These are phyloP conservation scores for Termitomyces heimii DNA, from an alignment of 768 basidiomycete genomes.

Conservation along the genomic window DNA sequence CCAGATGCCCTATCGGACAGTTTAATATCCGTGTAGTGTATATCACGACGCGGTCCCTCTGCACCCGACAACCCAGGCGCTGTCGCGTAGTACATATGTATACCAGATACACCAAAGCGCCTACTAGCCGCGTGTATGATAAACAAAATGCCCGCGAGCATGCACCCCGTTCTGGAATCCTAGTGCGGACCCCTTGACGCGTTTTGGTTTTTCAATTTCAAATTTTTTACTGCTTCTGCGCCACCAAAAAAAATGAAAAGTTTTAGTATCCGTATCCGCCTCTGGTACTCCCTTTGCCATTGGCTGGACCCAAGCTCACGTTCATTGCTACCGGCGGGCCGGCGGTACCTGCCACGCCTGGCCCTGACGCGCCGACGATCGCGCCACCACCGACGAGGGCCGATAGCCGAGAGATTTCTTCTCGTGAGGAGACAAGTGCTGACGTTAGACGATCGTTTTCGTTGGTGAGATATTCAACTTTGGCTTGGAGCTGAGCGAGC, in stretches of 20 bases:
- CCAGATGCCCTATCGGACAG: background rate
- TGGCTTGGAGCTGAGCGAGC: slow-evolving; percentile 87
- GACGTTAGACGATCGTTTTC: slow-evolving; percentile 93
- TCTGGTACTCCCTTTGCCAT: background rate
- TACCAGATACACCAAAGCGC: background rate
- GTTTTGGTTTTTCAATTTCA: background rate
- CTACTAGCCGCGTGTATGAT: background rate
- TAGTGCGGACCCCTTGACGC: background rate
- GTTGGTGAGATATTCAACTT: slow-evolving; percentile 85
- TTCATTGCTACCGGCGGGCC: slow-evolving; percentile 2
- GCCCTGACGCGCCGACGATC: slow-evolving; percentile 36
- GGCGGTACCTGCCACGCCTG: slow-evolving; percentile 16
- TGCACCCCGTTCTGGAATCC: background rate
- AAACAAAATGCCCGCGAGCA: background rate
- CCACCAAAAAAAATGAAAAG: background rate
- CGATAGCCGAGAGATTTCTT: slow-evolving; percentile 84
- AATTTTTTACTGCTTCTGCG: background rate
- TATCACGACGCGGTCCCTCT: background rate
- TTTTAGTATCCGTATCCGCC: slow-evolving; percentile 1
- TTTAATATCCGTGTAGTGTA: background rate
- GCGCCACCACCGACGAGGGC: slow-evolving; percentile 65
- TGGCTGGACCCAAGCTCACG: background rate
- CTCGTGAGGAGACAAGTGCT: slow-evolving; percentile 81
- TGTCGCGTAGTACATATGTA: background rate
- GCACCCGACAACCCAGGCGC: background rate